Evolutionary conservation across 495 filamentous ascomycete species (phyloP).

Genomic region (Tuber brumale): DNA sequence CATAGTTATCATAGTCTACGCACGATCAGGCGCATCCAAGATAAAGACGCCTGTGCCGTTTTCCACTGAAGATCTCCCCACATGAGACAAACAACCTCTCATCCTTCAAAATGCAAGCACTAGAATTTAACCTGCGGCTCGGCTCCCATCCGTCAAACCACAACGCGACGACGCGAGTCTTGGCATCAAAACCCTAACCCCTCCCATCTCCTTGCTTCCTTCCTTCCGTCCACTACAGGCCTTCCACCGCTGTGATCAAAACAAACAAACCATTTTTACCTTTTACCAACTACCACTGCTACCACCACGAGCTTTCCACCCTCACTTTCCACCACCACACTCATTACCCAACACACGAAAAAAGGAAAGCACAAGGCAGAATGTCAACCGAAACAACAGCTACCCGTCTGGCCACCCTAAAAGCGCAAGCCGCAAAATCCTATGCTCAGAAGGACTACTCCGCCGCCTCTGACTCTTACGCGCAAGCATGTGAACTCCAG

Average conservation of each 20-base stretch:
- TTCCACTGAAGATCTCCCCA: neutral
- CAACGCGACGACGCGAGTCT: slow-evolving; percentile 9
- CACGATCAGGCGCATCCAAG: neutral
- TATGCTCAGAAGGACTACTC: slow-evolving; percentile 82
- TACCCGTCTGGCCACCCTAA: slow-evolving; percentile 43
- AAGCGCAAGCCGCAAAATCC: slow-evolving; percentile 56
- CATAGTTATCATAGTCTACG: neutral
- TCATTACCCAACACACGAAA: slow-evolving; percentile 1
- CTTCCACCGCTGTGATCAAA: neutral
- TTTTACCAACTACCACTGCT: neutral
- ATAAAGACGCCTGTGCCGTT: neutral
- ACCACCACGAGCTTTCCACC: neutral
- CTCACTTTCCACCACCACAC: neutral
- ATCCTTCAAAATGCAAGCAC: neutral
- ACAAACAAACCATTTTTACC: slow-evolving; percentile 3
- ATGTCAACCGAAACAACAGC: slow-evolving; percentile 12
- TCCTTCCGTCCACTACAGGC: neutral
- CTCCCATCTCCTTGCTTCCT: slow-evolving; percentile 4
- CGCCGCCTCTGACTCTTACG: slow-evolving; percentile 76
- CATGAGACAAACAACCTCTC: neutral
- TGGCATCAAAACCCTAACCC: neutral
- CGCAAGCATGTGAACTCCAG: slow-evolving; percentile 81
- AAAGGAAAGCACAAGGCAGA: neutral
- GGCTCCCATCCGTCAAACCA: neutral
- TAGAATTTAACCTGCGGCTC: neutral